Conservation (phyloP, 2,329 filamentous ascomycete genomes). For the Xylariales sp. region DNA sequence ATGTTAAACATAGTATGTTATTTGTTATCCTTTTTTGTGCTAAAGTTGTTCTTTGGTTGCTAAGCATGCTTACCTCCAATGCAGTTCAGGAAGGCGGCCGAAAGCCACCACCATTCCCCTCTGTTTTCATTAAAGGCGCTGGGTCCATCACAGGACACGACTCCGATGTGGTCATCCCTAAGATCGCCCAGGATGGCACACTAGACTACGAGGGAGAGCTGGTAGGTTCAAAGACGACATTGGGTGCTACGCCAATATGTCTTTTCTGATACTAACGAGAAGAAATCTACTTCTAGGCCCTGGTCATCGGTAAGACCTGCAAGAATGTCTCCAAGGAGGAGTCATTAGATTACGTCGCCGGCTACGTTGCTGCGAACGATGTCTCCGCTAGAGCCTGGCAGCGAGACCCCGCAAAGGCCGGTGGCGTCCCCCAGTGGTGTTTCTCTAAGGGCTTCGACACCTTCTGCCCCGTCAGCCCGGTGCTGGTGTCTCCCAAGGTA, state of each 20-base stretch:
- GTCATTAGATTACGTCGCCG: conserved; percentile 46
- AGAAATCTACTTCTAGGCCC: conserved; percentile 44
- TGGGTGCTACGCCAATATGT: too few species aligned
- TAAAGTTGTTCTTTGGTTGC: not conserved
- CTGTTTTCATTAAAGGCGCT: conserved; percentile 46
- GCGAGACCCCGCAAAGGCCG: conserved; percentile 35
- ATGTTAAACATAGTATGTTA: conserved; percentile 46
- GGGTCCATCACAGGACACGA: conserved; percentile 32
- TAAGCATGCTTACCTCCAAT: conserved; percentile 2
- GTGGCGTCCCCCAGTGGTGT: conserved; percentile 19
- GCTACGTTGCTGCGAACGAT: conserved; percentile 54
- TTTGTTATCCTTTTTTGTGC: conserved; percentile 3
- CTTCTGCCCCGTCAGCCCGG: conserved; percentile 37
- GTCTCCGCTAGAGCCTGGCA: conserved; percentile 48
- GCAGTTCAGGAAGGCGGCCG: conserved; percentile 47
- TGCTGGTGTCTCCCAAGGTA: conserved; percentile 10
- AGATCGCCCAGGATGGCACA: conserved; percentile 41
- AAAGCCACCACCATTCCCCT: conserved; percentile 42
- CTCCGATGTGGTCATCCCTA: conserved; percentile 37
- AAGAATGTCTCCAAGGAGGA: conserved; percentile 43
- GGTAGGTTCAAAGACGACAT: not conserved
- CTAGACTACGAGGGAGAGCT: conserved; percentile 39
- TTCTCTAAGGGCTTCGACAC: conserved; percentile 48
- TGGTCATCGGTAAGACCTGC: conserved; percentile 40
- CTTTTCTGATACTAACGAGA: conserved; percentile 50